Evolutionary conservation across 352 stramenopile genomes (phyloP), one percentile per base, ranked within the genome.

Genomic region (Globisporangium cederbergense): DNA sequence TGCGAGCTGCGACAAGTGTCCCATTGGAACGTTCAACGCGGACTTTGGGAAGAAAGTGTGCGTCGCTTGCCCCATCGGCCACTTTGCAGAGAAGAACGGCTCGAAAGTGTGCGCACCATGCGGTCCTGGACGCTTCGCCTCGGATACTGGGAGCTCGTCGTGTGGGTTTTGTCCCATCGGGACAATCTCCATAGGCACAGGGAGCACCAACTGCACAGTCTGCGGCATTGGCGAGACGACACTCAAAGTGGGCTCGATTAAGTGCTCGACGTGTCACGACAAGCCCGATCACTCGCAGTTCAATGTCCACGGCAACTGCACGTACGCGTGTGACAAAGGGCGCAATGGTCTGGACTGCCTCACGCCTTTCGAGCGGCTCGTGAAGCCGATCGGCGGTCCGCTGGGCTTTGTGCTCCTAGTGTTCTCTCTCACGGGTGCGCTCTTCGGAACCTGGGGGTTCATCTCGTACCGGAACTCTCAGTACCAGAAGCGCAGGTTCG

Each of bases 151-250:
- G n/a, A 81, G 71, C 45, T 74, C 64, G 11, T 25, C 42, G 8
- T 95, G 87, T 59, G 70, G 65, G 3, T 62, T 77, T 2, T 95
- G 87, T 62, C 78, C 80, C 10, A 71, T 81, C 20, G 87, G 87
- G 42, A 86, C 64, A 11, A 88, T 94, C 36, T 76, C 79, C 22
- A 75, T 74, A 18, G 71, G 61, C 2, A 66, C 74, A 0, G 83
- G 83, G 5, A 81, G 68, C 32, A 72, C 53, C 5, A 87, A 87
- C 45, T 95, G 87, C 66, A 79, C 81, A 2, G 22, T 89, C 25
- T 95, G 87, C 74, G 84, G 80, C 36, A 78, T 95, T 60, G 87
- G 87, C 0, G 68, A 93, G 57, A 93, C 84, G 5, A 95, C 87
- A 4, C 20, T 22, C 28, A 78, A 77, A n/a, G 60, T 60, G 43